These are phyloP conservation scores for Brassica rapa DNA, from an alignment of 345 rosid species.

Conservation along the genomic window DNA sequence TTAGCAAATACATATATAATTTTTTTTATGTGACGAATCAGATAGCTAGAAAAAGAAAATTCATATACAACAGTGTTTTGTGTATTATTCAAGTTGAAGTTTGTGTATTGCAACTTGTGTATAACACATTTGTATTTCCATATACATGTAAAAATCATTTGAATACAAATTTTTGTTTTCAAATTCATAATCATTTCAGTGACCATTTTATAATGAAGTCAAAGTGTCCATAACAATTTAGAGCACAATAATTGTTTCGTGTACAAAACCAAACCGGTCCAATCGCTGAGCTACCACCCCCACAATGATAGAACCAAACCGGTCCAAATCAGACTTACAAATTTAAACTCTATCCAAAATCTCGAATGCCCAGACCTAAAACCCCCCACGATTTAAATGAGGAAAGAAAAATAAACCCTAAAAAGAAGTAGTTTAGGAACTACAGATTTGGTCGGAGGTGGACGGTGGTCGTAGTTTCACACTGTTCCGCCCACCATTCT, in stretches of 20 bases:
- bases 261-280: no score
- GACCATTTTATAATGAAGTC: neutral
- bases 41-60: neutral
- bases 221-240: constrained; percentile 4
- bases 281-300: no score
- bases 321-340: no score
- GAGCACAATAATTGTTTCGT: no score
- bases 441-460: constrained; percentile 29
- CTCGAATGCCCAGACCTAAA: no score
- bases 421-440: neutral
- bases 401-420: constrained; percentile 24
- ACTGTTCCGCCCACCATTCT: constrained; percentile 35
- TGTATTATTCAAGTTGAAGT: neutral
- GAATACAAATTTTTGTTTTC: neutral
- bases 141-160: neutral
- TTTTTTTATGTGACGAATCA: neutral
- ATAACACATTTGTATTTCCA: neutral
- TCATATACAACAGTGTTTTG: neutral
- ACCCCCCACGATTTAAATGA: neutral
- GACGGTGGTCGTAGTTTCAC: constrained; percentile 43
- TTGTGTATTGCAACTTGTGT: neutral
- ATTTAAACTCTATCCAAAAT: no score
- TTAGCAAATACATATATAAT: constrained; percentile 44
- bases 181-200: constrained; percentile 3
- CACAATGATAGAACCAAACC: no score